Base-by-base conservation (phyloP, 2,329 filamentous ascomycete genomes). In the Ceratocystis huliohia region DNA sequence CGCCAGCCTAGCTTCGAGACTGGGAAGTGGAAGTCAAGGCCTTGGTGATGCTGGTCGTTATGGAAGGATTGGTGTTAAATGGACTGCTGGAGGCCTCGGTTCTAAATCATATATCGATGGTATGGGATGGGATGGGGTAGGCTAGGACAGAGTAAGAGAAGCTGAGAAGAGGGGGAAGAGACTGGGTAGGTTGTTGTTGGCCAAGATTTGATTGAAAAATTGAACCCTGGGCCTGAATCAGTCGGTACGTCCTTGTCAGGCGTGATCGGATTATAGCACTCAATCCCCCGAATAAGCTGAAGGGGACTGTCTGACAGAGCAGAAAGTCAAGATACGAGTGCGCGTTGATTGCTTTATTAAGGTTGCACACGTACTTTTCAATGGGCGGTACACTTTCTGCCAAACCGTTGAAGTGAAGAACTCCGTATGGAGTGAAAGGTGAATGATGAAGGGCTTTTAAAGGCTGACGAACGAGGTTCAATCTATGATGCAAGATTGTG, bases 331-430 rank as follows among this genome's bases (percentile, higher is more conserved):
- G n/a, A 64, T 64, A 41, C 17, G 30, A 57, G 53, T 28, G 53
- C 25, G 22, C 30, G n/a, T 46, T 44, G 41, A 6, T 30, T 45
- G 25, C 15, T 63, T 46, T 30, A 46, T 25, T 46, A 63, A 37
- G 61, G 41, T 63, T 63, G 61, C 61, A 63, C 61, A 48, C 44
- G 41, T 63, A 63, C 61, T 63, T 63, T 63, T 46, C 20, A 44
- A 48, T 22, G 22, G 33, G 41, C 25, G 30, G 22, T 57, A 57
- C 53, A 17, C 53, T 57, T 28, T 57, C 25, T 17, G 53, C 17
- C 22, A 57, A 28, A 17, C 53, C 53, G 25, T 17, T 57, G 53
- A 30, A 30, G 28, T 57, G 53, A 22, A 22, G 30, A 28, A 57
- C 2, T 57, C 25, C 22, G 25, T 28, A 28, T 13, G 53, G 25